phyloP scores from a whole-genome alignment of 139 green algal species.

The Trebouxia sp. region DNA sequence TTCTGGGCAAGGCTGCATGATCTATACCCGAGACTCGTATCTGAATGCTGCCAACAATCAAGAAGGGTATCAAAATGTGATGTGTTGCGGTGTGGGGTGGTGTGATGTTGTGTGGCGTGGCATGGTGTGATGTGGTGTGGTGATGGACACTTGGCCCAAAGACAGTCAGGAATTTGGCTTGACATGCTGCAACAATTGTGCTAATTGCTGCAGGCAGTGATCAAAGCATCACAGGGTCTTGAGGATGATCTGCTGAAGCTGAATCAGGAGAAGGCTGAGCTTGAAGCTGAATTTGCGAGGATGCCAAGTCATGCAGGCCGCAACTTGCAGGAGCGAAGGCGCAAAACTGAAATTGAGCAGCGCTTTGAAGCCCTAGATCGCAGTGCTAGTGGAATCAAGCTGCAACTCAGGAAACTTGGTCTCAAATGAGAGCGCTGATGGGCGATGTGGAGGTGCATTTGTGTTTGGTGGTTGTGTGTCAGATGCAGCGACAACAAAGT shows the following conservation, averaged over 20 bases:
- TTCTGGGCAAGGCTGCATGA: no score
- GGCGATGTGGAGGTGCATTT: no score
- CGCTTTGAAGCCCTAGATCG: slow-evolving; percentile 49
- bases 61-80: no score
- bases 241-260: slow-evolving; percentile 61
- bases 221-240: slow-evolving; percentile 44
- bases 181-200: background rate
- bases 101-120: background rate
- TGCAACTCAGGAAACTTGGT: slow-evolving; percentile 53
- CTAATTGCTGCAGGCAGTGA: slow-evolving; percentile 40
- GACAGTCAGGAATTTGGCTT: background rate
- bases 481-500: no score
- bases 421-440: slow-evolving; percentile 26
- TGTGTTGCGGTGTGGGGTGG: no score
- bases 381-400: slow-evolving; percentile 45
- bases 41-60: no score
- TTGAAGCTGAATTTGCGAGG: slow-evolving; percentile 56
- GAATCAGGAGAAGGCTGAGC: slow-evolving; percentile 53
- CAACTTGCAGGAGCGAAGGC: slow-evolving; percentile 52
- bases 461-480: no score
- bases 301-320: slow-evolving; percentile 52
- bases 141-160: background rate
- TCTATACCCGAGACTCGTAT: no score
- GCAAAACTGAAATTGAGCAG: slow-evolving; percentile 58
- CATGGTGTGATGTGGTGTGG: no score